These are phyloP conservation scores for Akanthomyces dipterigenus DNA, from an alignment of 2,329 filamentous ascomycete species.

Conservation along the genomic window DNA sequence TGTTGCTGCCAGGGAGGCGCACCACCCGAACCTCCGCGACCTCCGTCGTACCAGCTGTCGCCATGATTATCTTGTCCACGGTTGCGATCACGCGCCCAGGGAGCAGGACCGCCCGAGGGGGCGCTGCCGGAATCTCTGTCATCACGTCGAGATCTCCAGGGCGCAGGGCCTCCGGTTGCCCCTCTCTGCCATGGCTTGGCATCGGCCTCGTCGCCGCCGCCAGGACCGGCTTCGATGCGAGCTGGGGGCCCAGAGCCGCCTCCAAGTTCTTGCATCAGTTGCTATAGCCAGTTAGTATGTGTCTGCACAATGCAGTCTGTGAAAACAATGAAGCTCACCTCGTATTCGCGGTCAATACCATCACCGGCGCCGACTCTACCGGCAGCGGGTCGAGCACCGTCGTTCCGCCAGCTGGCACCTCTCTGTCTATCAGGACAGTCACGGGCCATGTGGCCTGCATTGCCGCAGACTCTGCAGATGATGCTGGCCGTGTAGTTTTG, in stretches of 20 bases:
- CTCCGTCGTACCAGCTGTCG: slow-evolving; percentile 20
- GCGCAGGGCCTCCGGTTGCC: slow-evolving; percentile 75
- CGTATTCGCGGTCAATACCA: slow-evolving; percentile 87
- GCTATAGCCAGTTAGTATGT: slow-evolving; percentile 47
- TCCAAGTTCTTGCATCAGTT: slow-evolving; percentile 96
- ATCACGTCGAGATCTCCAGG: slow-evolving; percentile 59
- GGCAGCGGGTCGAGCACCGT: slow-evolving; percentile 49
- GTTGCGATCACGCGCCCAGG: slow-evolving; percentile 57
- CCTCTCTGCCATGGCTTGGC: slow-evolving; percentile 84
- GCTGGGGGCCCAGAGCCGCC: slow-evolving; percentile 65
- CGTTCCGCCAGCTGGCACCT: slow-evolving; percentile 87
- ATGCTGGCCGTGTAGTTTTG: slow-evolving; percentile 99
- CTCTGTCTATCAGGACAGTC: slow-evolving; percentile 94
- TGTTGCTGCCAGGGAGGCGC: slow-evolving; percentile 40
- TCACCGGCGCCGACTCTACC: slow-evolving; percentile 70
- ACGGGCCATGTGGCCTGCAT: slow-evolving; percentile 95
- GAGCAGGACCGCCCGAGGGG: slow-evolving; percentile 39
- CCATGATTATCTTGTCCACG: slow-evolving; percentile 36
- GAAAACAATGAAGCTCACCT: slow-evolving; percentile 52
- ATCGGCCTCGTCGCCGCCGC: slow-evolving; percentile 50
- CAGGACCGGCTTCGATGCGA: slow-evolving; percentile 81
- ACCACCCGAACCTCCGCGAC: slow-evolving; percentile 19
- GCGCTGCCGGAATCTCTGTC: slow-evolving; percentile 40
- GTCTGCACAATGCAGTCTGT: neutral
- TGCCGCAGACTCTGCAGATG: slow-evolving; percentile 96